These are phyloP conservation scores for Zelonia costaricensis DNA, from an alignment of 208 protist species.

Conservation along the genomic window DNA sequence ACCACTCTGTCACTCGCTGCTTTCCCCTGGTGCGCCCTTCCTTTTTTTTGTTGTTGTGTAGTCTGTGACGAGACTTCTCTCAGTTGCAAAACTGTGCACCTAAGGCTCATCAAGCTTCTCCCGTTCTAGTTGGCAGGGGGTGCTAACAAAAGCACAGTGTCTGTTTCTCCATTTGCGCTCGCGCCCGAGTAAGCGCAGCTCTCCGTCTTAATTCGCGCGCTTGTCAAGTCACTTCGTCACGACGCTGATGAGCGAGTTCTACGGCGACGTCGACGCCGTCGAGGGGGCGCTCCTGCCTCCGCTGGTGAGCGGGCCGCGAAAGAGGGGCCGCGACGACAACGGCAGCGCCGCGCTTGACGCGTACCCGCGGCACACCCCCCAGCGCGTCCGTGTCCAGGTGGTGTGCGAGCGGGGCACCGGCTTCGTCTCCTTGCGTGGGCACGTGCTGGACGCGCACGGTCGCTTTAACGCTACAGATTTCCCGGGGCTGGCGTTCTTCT, in stretches of 20 bases:
- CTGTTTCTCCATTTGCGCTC: no score
- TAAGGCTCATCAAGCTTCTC: no score
- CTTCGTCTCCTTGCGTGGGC: conserved; percentile 23
- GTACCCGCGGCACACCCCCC: conserved; percentile 3
- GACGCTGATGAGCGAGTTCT: conserved; percentile 20
- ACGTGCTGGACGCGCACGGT: conserved; percentile 40
- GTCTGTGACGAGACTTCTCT: no score
- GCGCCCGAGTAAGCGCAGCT: no score
- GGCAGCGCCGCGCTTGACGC: neutral
- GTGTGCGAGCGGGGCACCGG: neutral
- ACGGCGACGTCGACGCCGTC: neutral
- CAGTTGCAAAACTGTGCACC: no score
- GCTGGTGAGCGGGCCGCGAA: neutral
- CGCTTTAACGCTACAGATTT: conserved; percentile 38
- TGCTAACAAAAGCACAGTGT: no score
- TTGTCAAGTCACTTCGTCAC: no score
- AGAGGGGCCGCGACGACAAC: conserved; percentile 14
- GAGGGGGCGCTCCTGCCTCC: neutral
- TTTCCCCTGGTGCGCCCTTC: neutral
- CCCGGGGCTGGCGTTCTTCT: conserved; percentile 52
- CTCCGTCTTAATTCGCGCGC: no score
- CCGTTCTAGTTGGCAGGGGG: no score
- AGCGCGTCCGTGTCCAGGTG: conserved; percentile 17
- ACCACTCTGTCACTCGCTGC: no score
- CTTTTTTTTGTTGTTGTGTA: neutral